A percentile compares a stretch with the other conserved stretches of the same genome.
These are phyloP conservation scores for Hysterium pulicare DNA, from an alignment of 2,329 filamentous ascomycete genomes.

Conservation along the genomic window DNA sequence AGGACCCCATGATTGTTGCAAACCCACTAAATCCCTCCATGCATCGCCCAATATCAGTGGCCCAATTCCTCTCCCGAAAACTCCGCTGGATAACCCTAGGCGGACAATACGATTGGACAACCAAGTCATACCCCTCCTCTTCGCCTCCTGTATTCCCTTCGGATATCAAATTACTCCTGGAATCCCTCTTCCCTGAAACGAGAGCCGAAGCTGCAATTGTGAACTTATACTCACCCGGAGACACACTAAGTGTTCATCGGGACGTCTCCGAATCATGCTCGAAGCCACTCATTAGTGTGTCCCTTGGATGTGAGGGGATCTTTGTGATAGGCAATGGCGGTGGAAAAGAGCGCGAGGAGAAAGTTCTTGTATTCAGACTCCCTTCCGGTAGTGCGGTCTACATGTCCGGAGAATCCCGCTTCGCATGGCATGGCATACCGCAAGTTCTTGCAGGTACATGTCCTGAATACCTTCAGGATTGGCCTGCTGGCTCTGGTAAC, in stretches of 20 bases:
- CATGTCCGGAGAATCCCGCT: conserved; percentile 78
- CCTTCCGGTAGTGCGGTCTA: conserved; percentile 85
- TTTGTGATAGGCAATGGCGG: conserved; percentile 75
- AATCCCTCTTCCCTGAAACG: conserved; percentile 70
- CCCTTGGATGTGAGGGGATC: conserved; percentile 83
- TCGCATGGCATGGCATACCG: conserved; percentile 94
- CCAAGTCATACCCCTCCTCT: conserved; percentile 72
- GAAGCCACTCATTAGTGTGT: conserved; percentile 77
- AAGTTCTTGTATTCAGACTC: conserved; percentile 41
- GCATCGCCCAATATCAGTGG: conserved; percentile 70
- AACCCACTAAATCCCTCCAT: conserved; percentile 65
- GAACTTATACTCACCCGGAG: conserved; percentile 86
- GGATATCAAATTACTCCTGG: conserved; percentile 68
- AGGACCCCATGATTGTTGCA: conserved; percentile 20
- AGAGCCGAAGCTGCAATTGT: conserved; percentile 85
- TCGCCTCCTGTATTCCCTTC: conserved; percentile 67
- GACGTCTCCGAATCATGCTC: conserved; percentile 87
- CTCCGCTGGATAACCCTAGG: conserved; percentile 93
- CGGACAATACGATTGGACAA: conserved; percentile 95
- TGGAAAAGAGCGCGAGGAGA: conserved; percentile 27
- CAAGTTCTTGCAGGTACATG: conserved; percentile 79
- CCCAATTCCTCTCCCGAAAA: conserved; percentile 71
- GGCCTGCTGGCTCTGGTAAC: conserved; percentile 54
- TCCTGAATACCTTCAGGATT: conserved; percentile 68
- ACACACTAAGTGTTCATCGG: conserved; percentile 87